Evolutionary conservation across 1,284 basidiomycete species (phyloP), one percentile per base, ranked within the genome.

Genomic region (Neolentinus lepideus): DNA sequence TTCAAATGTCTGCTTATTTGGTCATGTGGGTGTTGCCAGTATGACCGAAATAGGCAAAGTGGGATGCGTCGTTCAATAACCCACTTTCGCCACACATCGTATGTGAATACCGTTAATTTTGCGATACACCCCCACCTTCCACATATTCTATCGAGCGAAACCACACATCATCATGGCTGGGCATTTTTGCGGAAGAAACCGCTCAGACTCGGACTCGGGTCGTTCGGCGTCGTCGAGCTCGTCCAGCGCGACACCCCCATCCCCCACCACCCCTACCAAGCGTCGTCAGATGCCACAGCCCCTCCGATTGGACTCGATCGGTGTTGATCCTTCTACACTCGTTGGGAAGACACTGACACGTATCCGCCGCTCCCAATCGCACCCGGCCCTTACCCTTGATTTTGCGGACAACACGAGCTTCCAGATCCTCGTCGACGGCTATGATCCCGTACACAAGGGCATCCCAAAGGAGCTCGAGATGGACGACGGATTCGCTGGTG

Each of bases 401-500:
- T 83, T 83, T 61, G 62, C 75, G 38, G 84, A 85, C 63, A 65
- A 74, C 12, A 76, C 76, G 6, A 62, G 71, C n/a, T 80, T 75
- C 62, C 80, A 84, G 65, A 69, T 85, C 51, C 76, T 77, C 16
- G 78, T 85, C 38, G 83, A 84, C 55, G 81, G 81, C 3, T 85
- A 85, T 65, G 71, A 80, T 58, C 82, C 84, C 1, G 59, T 69
- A 14, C 73, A 78, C 61, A 76, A 69, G 38, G 81, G 81, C 52
- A 63, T 84, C 36, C 80, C 82, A 12, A 84, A 83, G 66, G 69
- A 71, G 51, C 73, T 84, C 50, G 83, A 83, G 68, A 80, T 77
- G 73, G 76, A 83, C 63, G 66, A 75, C 19, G 65, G 65, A 27
- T 68, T 81, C 19, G 64, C 69, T 11, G 67, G 67, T 2, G 65